Base-by-base conservation (phyloP, 2,329 filamentous ascomycete genomes). In the Coniella vitis region DNA sequence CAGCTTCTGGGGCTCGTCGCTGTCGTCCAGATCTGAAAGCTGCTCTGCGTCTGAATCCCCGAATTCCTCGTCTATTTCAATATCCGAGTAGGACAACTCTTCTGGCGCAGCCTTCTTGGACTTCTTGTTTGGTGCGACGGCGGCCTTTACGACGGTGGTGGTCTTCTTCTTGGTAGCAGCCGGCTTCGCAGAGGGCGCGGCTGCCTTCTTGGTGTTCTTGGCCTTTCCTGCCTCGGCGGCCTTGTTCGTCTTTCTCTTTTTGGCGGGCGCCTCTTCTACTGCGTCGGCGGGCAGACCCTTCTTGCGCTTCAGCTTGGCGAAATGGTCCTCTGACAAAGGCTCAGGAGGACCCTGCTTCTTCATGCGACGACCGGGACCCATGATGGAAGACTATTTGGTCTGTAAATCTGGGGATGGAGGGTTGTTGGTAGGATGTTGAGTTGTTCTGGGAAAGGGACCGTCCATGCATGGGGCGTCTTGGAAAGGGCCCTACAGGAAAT, bases 281-380 rank as follows among this genome's bases (percentile, higher is more conserved):
- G 76, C 71, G 60, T 81, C 73, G 56, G 82, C 83, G 36, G 81
- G 81, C 59, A 87, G 74, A 54, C 79, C 81, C 52, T 81, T 81
- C 74, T 97, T 97, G 65, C 90, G 81, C 79, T 97, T 96, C 54
- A 84, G 67, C 63, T 84, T 89, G 44, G 83, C 83, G 60, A 85
- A 83, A 61, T 86, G 81, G 56, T 82, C 79, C 63, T 95, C 88
- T 56, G 93, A 88, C 57, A 96, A 78, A 56, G 86, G 77, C 61
- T 86, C 80, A 47, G 93, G 93, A 56, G 85, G 76, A 48, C 90
- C 91, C 78, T 97, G 93, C 72, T 96, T 96, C 68, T 90, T 87
- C 84, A 96, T 94, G 61, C 90, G 88, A 65, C 90, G 86, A 66
- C 90, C 87, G 54, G 83, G 80, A 74, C 89, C 90, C 90, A 95